A percentile compares a stretch with the other conserved stretches of the same genome.
Evolutionary conservation across 192 early-diverging fungal species (phyloP).

Genomic region (Diversispora eburnea): DNA sequence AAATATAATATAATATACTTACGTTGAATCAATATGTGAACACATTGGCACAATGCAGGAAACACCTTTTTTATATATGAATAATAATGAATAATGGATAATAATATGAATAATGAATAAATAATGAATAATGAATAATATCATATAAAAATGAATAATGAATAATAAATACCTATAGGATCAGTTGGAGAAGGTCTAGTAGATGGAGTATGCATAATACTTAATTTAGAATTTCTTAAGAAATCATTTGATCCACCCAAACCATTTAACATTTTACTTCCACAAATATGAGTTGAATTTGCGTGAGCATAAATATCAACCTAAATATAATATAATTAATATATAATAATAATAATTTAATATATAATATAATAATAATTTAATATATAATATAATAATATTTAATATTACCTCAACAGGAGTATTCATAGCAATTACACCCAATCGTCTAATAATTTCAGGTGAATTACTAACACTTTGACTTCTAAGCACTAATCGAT

Average conservation of each 20-base stretch:
- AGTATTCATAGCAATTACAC: constrained; percentile 46
- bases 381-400: neutral
- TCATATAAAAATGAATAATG: neutral
- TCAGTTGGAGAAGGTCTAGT: constrained; percentile 39
- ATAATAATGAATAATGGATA: neutral
- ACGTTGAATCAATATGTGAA: constrained; percentile 42
- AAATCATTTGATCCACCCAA: constrained; percentile 41
- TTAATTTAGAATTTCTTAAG: constrained; percentile 40
- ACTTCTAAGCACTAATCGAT: constrained; percentile 37
- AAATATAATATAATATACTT: neutral
- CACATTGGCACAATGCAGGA: constrained; percentile 43
- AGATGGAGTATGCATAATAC: constrained; percentile 45
- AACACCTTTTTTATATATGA: neutral
- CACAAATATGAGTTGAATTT: constrained; percentile 40
- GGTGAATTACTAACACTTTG: constrained; percentile 46
- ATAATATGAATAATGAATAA: neutral
- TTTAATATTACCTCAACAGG: constrained; percentile 32
- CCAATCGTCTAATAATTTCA: constrained; percentile 43
- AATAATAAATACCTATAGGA: constrained; percentile 30
- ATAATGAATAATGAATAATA: too few relatives aligned
- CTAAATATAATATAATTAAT: neutral
- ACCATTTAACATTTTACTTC: constrained; percentile 44
- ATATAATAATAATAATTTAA: neutral
- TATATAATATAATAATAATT: too few relatives aligned
- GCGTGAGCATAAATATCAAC: constrained; percentile 46